Conservation (phyloP, 768 basidiomycete species). For the Xerocomus potaroensis region DNA sequence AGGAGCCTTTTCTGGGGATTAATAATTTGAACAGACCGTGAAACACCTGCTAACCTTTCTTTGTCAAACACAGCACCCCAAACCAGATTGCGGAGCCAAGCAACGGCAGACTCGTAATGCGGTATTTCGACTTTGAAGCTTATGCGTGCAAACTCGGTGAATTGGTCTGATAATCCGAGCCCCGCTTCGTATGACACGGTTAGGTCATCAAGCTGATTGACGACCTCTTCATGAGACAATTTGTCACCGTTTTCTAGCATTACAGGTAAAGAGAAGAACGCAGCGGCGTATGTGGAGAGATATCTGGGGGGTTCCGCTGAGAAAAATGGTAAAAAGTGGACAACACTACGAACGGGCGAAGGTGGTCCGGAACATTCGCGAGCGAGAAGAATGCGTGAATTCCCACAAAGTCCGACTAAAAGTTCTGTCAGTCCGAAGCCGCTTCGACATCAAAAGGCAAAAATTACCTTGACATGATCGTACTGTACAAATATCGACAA, state of each 20-base stretch:
- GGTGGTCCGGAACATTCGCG: constrained; percentile 59
- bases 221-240: constrained; percentile 83
- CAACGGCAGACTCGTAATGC: constrained; percentile 75
- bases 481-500: constrained; percentile 91
- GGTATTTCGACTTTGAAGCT: constrained; percentile 80
- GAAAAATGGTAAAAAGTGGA: constrained; percentile 22
- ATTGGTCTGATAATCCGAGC: constrained; percentile 60
- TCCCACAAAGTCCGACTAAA: constrained; percentile 87
- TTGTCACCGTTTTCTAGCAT: constrained; percentile 61
- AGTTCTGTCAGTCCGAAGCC: neutral
- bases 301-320: constrained; percentile 44
- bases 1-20: constrained; percentile 52
- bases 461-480: constrained; percentile 81
- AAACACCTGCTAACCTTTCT: constrained; percentile 52
- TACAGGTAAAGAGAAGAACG: constrained; percentile 89
- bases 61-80: constrained; percentile 73
- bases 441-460: neutral
- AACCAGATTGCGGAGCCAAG: constrained; percentile 82
- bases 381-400: constrained; percentile 79
- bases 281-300: constrained; percentile 68
- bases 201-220: constrained; percentile 85
- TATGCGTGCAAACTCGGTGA: constrained; percentile 71
- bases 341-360: constrained; percentile 53
- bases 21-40: neutral
- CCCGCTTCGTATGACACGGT: constrained; percentile 82